These are phyloP conservation scores for Cetraspora pellucida DNA, from an alignment of 192 early-diverging fungal species.

Conservation along the genomic window DNA sequence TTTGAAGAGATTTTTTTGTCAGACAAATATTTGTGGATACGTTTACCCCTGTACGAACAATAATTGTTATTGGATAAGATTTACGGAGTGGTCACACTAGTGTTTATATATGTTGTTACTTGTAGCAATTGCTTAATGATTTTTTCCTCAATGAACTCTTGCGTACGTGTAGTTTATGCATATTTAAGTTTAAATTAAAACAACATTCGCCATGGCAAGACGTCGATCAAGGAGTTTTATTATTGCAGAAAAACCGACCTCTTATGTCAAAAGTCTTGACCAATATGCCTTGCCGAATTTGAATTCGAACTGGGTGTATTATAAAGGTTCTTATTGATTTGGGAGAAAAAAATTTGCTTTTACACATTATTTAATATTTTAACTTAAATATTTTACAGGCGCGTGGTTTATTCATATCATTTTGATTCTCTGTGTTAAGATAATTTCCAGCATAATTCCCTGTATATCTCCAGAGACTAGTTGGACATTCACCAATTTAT, in stretches of 20 bases:
- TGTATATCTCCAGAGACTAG: conserved; percentile 88
- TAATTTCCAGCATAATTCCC: conserved; percentile 83
- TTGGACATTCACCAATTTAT: conserved; percentile 95
- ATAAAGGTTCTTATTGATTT: conserved; percentile 49
- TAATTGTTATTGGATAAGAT: no score
- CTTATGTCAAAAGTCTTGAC: conserved; percentile 44
- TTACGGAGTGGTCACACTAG: no score
- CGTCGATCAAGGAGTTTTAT: conserved; percentile 35
- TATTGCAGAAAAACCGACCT: conserved; percentile 20
- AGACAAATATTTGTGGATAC: no score
- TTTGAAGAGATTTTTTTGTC: no score
- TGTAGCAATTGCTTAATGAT: no score
- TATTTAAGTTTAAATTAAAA: no score
- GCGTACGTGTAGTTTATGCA: no score
- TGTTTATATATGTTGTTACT: no score
- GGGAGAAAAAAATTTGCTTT: not conserved
- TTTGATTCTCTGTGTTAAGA: conserved; percentile 77
- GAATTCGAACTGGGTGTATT: conserved; percentile 65
- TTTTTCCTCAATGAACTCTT: no score
- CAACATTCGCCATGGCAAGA: not conserved
- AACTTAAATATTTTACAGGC: conserved; percentile 59
- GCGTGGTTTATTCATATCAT: conserved; percentile 90
- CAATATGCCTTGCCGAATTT: conserved; percentile 62
- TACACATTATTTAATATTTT: not conserved
- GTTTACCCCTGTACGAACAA: no score